Evolutionary conservation across 2,329 filamentous ascomycete genomes (phyloP).

Genomic region (Beauveria sp.): DNA sequence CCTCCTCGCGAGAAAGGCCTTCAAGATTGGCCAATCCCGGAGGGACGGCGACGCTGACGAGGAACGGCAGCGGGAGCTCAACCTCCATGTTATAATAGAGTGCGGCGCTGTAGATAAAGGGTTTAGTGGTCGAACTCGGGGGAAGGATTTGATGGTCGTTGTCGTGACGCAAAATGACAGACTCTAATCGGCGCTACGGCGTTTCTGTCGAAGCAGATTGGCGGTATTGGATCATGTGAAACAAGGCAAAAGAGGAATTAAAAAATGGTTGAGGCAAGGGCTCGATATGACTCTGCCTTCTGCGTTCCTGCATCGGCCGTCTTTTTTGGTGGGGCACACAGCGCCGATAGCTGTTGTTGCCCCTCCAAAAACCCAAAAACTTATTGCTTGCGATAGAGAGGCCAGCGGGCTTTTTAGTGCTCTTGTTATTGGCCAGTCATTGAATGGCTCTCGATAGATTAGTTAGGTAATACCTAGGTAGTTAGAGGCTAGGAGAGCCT

Average conservation of each 20-base stretch:
- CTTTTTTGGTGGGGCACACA: slow-evolving; percentile 17
- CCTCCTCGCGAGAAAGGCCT: slow-evolving; percentile 49
- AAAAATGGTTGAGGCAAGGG: not conserved
- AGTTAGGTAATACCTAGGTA: not conserved
- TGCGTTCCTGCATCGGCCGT: slow-evolving; percentile 20
- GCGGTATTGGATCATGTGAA: not conserved
- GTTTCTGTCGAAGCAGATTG: not conserved
- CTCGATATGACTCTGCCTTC: not conserved
- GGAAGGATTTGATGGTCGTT: not conserved
- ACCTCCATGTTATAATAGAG: slow-evolving; percentile 47
- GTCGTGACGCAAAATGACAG: not conserved
- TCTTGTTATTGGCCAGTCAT: not conserved
- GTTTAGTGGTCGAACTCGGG: not conserved
- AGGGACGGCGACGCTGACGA: slow-evolving; percentile 49
- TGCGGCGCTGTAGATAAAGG: not conserved
- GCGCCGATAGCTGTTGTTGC: slow-evolving; percentile 8
- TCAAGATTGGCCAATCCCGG: slow-evolving; percentile 40
- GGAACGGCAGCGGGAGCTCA: slow-evolving; percentile 55
- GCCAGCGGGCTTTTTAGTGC: not conserved
- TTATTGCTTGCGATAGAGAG: not conserved
- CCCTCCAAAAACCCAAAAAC: slow-evolving; percentile 15
- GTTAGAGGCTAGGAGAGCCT: not conserved
- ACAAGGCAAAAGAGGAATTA: not conserved
- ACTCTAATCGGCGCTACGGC: not conserved
- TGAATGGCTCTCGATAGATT: not conserved